Conservation (phyloP, 345 rosid genomes). For the Clarkia xantiana region DNA sequence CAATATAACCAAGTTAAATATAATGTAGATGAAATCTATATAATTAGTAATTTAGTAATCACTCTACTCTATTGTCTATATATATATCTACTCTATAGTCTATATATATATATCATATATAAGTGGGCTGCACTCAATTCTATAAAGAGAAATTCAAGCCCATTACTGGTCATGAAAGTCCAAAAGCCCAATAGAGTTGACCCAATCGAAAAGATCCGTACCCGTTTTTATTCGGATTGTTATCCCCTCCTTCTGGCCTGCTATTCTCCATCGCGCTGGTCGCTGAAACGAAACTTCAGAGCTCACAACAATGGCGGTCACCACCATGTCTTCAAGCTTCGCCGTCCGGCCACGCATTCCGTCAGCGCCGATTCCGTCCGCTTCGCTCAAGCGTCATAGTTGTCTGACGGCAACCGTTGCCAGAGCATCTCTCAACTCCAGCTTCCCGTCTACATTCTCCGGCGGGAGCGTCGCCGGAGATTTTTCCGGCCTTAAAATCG, state of each 20-base stretch:
- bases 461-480: conserved; percentile 38
- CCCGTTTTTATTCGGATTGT: neutral
- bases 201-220: neutral
- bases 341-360: conserved; percentile 26
- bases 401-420: conserved; percentile 16
- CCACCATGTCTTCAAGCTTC: conserved; percentile 31
- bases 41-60: too few relatives aligned
- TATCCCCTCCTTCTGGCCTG: neutral
- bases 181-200: neutral
- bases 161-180: neutral
- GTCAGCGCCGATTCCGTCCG: conserved; percentile 17
- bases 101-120: too few relatives aligned
- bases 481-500: conserved; percentile 38
- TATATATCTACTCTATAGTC: too few relatives aligned
- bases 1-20: too few relatives aligned
- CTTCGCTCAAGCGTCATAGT: conserved; percentile 5
- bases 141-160: neutral
- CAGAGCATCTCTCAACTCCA: conserved; percentile 37
- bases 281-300: neutral
- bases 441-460: conserved; percentile 27
- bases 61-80: too few relatives aligned
- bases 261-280: neutral
- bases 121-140: too few relatives aligned
- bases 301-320: conserved; percentile 30
- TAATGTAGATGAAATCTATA: too few relatives aligned